Conservation (phyloP, 192 early-diverging fungal species). For the Dimargaris cristalligena region DNA sequence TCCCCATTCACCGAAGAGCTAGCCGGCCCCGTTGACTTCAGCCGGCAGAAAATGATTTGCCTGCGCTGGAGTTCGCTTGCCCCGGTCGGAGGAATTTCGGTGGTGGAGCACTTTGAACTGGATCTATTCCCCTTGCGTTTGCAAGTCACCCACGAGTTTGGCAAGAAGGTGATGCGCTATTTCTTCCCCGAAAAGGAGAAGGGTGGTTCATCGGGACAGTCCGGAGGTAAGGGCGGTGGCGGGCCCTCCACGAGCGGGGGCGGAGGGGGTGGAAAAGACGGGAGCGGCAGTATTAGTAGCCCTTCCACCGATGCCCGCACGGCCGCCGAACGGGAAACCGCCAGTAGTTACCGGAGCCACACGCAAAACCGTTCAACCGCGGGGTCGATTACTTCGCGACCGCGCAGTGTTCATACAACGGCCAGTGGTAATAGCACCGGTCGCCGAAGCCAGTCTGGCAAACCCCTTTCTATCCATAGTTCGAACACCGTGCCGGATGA, state of each 20-base stretch:
- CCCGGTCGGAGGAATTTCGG: slow-evolving; percentile 78
- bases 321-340: no score
- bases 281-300: neutral
- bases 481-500: neutral
- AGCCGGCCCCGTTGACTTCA: slow-evolving; percentile 42
- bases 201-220: neutral
- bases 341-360: neutral
- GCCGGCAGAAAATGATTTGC: slow-evolving; percentile 73
- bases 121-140: slow-evolving; percentile 66
- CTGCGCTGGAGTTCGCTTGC: slow-evolving; percentile 63
- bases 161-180: slow-evolving; percentile 59
- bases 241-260: neutral
- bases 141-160: slow-evolving; percentile 76
- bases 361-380: neutral
- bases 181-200: slow-evolving; percentile 51
- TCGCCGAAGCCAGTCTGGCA: neutral
- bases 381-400: slow-evolving; percentile 3
- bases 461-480: neutral
- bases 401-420: neutral
- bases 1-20: slow-evolving; percentile 37
- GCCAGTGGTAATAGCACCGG: neutral
- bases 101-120: slow-evolving; percentile 82
- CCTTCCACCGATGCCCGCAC: no score
- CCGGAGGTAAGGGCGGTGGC: neutral
- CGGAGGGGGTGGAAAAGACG: slow-evolving; percentile 6